phyloP scores from a whole-genome alignment of 306 rosid genomes.

The Cucurbita argyrosperma region DNA sequence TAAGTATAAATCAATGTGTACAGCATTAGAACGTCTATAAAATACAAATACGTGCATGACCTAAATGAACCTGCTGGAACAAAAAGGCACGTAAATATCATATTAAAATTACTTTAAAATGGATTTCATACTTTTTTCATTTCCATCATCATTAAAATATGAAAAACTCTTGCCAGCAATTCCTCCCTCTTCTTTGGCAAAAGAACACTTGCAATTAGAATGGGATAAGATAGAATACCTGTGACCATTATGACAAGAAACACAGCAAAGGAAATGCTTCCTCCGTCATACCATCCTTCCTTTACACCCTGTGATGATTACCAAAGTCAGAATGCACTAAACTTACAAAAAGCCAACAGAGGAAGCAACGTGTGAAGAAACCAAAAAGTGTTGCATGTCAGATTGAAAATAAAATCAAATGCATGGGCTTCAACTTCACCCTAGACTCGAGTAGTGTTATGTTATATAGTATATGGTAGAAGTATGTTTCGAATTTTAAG shows the following conservation, averaged over 20 bases:
- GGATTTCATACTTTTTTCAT: not conserved
- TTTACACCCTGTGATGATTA: conserved; percentile 41
- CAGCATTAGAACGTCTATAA: not conserved
- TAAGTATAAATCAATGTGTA: not conserved
- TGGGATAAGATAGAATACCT: conserved; percentile 26
- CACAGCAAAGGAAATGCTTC: conserved; percentile 85
- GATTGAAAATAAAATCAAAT: not conserved
- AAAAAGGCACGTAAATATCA: not conserved
- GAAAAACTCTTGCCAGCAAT: not conserved
- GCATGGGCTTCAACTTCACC: not conserved
- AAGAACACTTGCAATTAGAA: not conserved
- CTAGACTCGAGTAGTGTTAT: not conserved
- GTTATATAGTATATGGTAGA: not conserved
- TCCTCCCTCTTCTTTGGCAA: not conserved
- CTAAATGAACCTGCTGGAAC: not conserved
- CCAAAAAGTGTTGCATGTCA: not conserved
- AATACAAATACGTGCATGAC: not conserved
- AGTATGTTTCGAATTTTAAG: not conserved
- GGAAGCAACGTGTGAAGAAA: not conserved
- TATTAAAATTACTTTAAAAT: not conserved
- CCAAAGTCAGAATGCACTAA: conserved; percentile 9
- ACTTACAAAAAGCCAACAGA: not conserved
- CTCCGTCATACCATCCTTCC: conserved; percentile 97
- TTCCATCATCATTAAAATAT: not conserved
- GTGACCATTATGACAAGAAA: conserved; percentile 78